These are phyloP conservation scores for Sporothrix euskadiensis DNA, from an alignment of 2,329 filamentous ascomycete species.

Conservation along the genomic window DNA sequence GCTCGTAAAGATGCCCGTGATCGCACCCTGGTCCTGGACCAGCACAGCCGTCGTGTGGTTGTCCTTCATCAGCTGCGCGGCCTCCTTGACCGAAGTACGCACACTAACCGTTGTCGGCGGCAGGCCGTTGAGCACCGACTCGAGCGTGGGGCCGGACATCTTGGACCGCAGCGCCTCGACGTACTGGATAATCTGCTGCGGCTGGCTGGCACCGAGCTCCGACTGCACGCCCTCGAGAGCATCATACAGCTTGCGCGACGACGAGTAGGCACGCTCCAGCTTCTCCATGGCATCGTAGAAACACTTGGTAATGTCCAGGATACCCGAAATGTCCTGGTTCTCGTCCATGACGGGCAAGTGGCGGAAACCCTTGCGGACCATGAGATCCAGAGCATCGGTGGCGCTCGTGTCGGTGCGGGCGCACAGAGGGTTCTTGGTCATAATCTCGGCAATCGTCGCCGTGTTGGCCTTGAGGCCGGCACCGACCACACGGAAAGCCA, in stretches of 20 bases:
- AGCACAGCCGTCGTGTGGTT: constrained; percentile 96
- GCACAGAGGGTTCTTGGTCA: constrained; percentile 99
- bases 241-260: constrained; percentile 97
- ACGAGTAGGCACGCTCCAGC: constrained; percentile 93
- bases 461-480: constrained; percentile 83
- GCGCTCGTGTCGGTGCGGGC: constrained; percentile 97
- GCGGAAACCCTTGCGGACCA: constrained; percentile 97
- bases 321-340: constrained; percentile 98
- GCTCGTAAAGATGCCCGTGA: constrained; percentile 98
- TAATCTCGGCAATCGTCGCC: constrained; percentile 95
- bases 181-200: constrained; percentile 98
- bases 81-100: constrained; percentile 92
- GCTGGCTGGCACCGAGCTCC: constrained; percentile 91
- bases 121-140: constrained; percentile 87
- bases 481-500: constrained; percentile 95
- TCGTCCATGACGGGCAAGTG: constrained; percentile 99
- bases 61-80: constrained; percentile 95
- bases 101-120: constrained; percentile 95
- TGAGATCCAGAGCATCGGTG: constrained; percentile 93
- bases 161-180: constrained; percentile 92
- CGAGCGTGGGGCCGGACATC: constrained; percentile 96
- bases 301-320: constrained; percentile 98
- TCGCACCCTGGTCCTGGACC: constrained; percentile 93
- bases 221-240: constrained; percentile 97
- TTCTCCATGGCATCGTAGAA: constrained; percentile 99